phyloP scores from a whole-genome alignment of 192 early-diverging fungal genomes.

The Coemansia sp. region DNA sequence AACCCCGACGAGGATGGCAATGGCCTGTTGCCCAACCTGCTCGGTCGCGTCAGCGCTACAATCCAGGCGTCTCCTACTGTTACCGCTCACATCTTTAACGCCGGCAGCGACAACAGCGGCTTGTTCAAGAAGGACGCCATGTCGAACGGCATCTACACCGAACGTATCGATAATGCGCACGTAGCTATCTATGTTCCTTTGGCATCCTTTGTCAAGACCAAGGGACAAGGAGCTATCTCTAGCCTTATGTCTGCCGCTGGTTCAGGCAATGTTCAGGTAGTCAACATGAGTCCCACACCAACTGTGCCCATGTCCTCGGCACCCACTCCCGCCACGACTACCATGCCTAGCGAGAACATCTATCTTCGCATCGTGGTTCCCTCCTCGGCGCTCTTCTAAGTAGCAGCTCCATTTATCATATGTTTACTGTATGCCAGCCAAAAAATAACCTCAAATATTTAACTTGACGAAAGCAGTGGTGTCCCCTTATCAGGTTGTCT shows the following conservation, averaged over 20 bases:
- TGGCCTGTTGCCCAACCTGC: constrained; percentile 39
- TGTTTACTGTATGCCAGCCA: background rate
- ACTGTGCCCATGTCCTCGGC: constrained; percentile 28
- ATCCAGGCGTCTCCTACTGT: constrained; percentile 27
- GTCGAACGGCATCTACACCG: constrained; percentile 26
- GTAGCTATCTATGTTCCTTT: constrained; percentile 42
- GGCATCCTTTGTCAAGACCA: constrained; percentile 26
- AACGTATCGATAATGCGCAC: constrained; percentile 24
- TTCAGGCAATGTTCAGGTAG: constrained; percentile 20
- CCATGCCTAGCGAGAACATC: constrained; percentile 15
- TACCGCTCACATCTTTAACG: constrained; percentile 26
- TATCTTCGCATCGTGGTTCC: constrained; percentile 40
- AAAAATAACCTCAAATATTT: background rate
- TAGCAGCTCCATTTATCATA: background rate
- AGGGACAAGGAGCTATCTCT: constrained; percentile 17
- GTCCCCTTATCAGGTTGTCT: no score
- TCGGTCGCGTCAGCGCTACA: constrained; percentile 29
- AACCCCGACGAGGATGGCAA: constrained; percentile 42
- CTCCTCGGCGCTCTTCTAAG: constrained; percentile 8
- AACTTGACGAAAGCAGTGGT: no score
- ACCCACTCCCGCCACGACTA: constrained; percentile 26
- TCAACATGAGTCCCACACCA: constrained; percentile 29
- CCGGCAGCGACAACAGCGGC: constrained; percentile 21
- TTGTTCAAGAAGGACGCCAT: constrained; percentile 21
- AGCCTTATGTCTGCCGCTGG: constrained; percentile 27